Conservation (phyloP, 495 filamentous ascomycete species). For the Neurospora africana region DNA sequence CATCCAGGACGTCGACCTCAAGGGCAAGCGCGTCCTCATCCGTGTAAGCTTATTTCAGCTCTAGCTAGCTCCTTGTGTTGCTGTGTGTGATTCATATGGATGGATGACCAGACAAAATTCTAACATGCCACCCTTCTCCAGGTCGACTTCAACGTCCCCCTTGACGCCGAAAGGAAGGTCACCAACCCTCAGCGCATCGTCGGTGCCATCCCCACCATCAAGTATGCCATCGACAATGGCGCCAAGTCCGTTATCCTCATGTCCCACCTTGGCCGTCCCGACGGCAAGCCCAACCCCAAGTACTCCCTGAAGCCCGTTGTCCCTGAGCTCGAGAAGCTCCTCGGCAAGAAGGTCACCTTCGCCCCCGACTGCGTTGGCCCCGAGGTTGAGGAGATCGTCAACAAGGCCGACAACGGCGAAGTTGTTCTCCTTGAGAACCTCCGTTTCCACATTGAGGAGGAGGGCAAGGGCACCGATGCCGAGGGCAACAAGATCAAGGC, state of each 20-base stretch:
- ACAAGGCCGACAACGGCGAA: slow-evolving; percentile 70
- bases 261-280: slow-evolving; percentile 95
- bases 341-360: slow-evolving; percentile 76
- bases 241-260: slow-evolving; percentile 95
- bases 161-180: slow-evolving; percentile 81
- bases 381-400: slow-evolving; percentile 80
- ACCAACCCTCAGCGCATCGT: slow-evolving; percentile 98
- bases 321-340: slow-evolving; percentile 80
- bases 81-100: not conserved
- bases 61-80: not conserved
- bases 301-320: slow-evolving; percentile 91
- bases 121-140: slow-evolving; percentile 27
- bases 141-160: slow-evolving; percentile 99
- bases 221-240: slow-evolving; percentile 87
- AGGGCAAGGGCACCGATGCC: slow-evolving; percentile 84
- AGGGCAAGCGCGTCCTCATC: slow-evolving; percentile 95
- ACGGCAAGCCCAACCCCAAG: slow-evolving; percentile 81
- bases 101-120: not conserved
- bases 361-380: slow-evolving; percentile 83
- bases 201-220: slow-evolving; percentile 94
- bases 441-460: slow-evolving; percentile 95
- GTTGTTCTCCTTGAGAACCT: slow-evolving; percentile 94
- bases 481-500: slow-evolving; percentile 97
- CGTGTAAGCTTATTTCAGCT: slow-evolving; percentile 51
- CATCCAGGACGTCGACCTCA: slow-evolving; percentile 91